Base-by-base conservation (phyloP, 1,284 basidiomycete genomes). In the Rhodotorula sp. region DNA sequence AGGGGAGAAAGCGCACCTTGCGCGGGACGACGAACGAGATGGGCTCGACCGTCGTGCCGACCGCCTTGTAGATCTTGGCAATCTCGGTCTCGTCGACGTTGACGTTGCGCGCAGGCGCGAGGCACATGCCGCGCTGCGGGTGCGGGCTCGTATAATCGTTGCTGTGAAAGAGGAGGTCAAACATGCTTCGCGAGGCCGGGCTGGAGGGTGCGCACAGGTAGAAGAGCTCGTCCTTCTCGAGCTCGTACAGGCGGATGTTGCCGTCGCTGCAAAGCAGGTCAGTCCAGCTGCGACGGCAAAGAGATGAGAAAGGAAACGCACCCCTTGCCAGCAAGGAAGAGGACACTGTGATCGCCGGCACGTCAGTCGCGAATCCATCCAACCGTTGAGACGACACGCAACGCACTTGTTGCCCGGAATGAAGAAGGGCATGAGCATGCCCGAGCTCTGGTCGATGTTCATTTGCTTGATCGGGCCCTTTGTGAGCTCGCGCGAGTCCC, bases 381-480 rank as follows among this genome's bases (percentile, higher is more conserved):
- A 10, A 44, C 1, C 2, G 27, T 0, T 7, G 25, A 25, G 9
- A 25, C 23, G 49, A 23, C 1, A 34, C 21, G 49, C 42, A 17
- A 42, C 74, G 19, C 34, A 73, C 74, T 92, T 90, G 82, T 96
- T 97, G 77, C 85, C 86, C 69, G 97, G 94, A 60, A 88, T 89
- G 89, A 92, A 99, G 88, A 96, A 97, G 1, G 96, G 96, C 93
- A 98, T 97, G 64, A 97, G 82, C 53, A 97, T 92, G 61, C 96
- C 95, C 41, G 92, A 88, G 67, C 90, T 91, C 81, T 93, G 92
- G 82, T 97, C 94, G 73, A 96, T 85, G 34, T 85, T 86, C 66
- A 88, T 84, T 70, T 88, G 92, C 84, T 93, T 93, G 76, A 93
- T 78, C 17, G 79, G 79, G 5, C 77, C 77, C 80, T 88, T 91